Percentiles rank a stretch among this genome's conserved stretches.
Conservation (phyloP, 2,329 filamentous ascomycete species). For the Bipolaris victoriae region DNA sequence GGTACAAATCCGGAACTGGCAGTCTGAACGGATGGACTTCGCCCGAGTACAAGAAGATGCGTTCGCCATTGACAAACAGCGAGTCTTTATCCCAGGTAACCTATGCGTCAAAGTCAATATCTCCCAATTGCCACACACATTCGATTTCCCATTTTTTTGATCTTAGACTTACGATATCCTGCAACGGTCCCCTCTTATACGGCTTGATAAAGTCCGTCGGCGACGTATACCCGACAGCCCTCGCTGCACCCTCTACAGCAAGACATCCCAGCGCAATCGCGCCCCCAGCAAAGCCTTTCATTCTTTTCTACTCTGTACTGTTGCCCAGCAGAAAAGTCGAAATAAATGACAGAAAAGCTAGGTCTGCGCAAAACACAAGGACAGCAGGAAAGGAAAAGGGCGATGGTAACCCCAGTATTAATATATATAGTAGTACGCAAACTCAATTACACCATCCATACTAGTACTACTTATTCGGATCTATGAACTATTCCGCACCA, state of each 20-base stretch:
- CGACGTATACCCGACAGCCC: constrained; percentile 56
- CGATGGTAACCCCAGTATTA: too few relatives aligned
- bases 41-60: constrained; percentile 73
- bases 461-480: too few relatives aligned
- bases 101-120: constrained; percentile 25
- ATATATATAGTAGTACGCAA: too few relatives aligned
- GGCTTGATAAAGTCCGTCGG: constrained; percentile 57
- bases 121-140: background rate
- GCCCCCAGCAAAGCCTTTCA: constrained; percentile 28
- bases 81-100: constrained; percentile 77
- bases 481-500: too few relatives aligned
- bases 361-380: background rate
- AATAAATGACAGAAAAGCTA: background rate
- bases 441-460: too few relatives aligned
- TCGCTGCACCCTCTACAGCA: constrained; percentile 54
- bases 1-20: constrained; percentile 66
- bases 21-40: constrained; percentile 75
- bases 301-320: constrained; percentile 18
- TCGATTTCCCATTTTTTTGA: background rate
- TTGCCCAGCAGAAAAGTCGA: background rate
- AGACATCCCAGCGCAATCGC: constrained; percentile 47
- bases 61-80: constrained; percentile 71
- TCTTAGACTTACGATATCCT: constrained; percentile 59
- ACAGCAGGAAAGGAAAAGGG: too few relatives aligned
- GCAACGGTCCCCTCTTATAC: constrained; percentile 58